Evolutionary conservation across 2,329 filamentous ascomycete genomes (phyloP), one percentile per base, ranked within the genome.

Genomic region (Exophiala phaeomuriformis): DNA sequence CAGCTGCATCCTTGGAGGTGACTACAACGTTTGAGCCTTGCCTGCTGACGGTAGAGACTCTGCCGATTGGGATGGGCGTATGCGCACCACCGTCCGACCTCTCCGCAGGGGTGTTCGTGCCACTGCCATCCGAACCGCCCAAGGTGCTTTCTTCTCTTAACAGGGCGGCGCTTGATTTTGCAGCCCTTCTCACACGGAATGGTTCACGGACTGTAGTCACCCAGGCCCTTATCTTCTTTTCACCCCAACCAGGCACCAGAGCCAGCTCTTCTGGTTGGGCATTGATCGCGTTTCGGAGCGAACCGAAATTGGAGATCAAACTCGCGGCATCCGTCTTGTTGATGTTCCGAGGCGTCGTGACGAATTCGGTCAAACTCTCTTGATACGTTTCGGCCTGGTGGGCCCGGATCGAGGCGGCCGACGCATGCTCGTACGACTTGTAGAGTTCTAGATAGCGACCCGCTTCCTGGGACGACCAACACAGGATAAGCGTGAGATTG

Each of bases 291-390:
- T 86, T 87, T 62, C 84, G 82, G 53, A 98, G 72, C 61, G 88
- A 95, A 28, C 93, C 93, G 73, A 97, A 98, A 47, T 89, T 90
- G 61, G 88, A 87, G 35, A 97, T 90, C 47, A 98, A 72, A 30
- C 88, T 86, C 6, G 96, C 83, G 0, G 93, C 90, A 71, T 98
- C 93, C 1, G 90, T 90, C 70, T 95, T 96, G 72, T 97, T 97
- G 66, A 98, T 83, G 58, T 85, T 88, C 53, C 90, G 77, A 2
- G 93, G 91, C 1, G 88, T 84, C 0, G 93, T 98, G 48, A 96
- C 84, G 65, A 98, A 96, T 61, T 96, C 91, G 5, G 93, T 84
- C 55, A 98, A 77, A 55, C 85, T 86, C 64, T 96, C 90, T 4
- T 86, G 82, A 65, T 96, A 97, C 49, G 82, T 84, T 19, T 84